phyloP scores from a whole-genome alignment of 1,139 yeast genomes.

The Lodderomyces elongisporus region DNA sequence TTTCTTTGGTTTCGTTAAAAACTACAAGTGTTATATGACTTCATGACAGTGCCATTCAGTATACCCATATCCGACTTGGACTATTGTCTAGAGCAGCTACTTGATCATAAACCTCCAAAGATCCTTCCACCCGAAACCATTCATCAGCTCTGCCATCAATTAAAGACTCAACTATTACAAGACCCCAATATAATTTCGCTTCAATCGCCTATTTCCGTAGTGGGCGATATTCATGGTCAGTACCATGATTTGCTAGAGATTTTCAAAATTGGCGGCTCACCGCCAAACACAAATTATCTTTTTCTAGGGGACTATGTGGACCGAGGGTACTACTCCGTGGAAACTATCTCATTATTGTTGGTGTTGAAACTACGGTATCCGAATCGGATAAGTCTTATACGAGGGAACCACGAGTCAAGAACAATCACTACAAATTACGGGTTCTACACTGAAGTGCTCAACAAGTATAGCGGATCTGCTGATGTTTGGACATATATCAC shows the following conservation, averaged over 20 bases:
- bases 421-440: slow-evolving; percentile 97
- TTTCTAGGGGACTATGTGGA: slow-evolving; percentile 95
- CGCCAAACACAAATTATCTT: slow-evolving; percentile 89
- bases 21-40: too few relatives aligned
- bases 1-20: too few relatives aligned
- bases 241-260: slow-evolving; percentile 90
- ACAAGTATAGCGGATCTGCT: slow-evolving; percentile 74
- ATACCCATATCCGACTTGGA: slow-evolving; percentile 39
- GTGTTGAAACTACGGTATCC: slow-evolving; percentile 86
- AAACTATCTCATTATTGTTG: slow-evolving; percentile 81
- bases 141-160: slow-evolving; percentile 40
- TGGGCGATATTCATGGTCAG: slow-evolving; percentile 98
- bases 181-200: slow-evolving; percentile 75
- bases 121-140: slow-evolving; percentile 39
- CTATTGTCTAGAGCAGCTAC: slow-evolving; percentile 41
- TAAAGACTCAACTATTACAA: slow-evolving; percentile 34
- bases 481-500: slow-evolving; percentile 87
- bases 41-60: slow-evolving; percentile 32
- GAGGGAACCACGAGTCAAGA: slow-evolving; percentile 96
- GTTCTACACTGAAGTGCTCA: slow-evolving; percentile 87
- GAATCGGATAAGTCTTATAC: slow-evolving; percentile 65
- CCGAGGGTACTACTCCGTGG: slow-evolving; percentile 82
- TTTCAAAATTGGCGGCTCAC: slow-evolving; percentile 86
- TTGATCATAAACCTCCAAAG: slow-evolving; percentile 41
- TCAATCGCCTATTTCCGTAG: slow-evolving; percentile 88